phyloP scores from a whole-genome alignment of 2,329 filamentous ascomycete genomes.

The Penicillium hesseltinei region DNA sequence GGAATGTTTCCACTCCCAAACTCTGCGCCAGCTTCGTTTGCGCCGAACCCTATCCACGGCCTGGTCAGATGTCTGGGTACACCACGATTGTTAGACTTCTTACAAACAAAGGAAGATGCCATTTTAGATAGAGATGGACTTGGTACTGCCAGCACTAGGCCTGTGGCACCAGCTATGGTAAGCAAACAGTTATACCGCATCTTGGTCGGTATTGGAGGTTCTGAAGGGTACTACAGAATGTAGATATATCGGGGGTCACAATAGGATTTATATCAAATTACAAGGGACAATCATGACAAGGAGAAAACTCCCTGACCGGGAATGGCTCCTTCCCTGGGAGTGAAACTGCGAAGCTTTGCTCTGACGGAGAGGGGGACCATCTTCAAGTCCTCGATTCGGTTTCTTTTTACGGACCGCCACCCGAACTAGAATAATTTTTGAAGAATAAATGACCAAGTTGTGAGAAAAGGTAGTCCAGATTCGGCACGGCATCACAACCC shows the following conservation, averaged over 20 bases:
- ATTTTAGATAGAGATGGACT: neutral
- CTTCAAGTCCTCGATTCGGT: neutral
- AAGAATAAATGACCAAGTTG: neutral
- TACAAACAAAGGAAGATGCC: constrained; percentile 3
- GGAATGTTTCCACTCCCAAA: constrained; percentile 15
- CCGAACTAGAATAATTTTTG: neutral
- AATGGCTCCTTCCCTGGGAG: neutral
- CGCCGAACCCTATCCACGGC: constrained; percentile 25
- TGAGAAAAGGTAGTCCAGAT: neutral
- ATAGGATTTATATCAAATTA: neutral
- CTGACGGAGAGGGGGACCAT: neutral
- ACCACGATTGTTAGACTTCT: neutral
- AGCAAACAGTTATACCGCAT: constrained; percentile 3
- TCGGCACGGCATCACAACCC: neutral
- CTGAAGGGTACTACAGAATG: neutral
- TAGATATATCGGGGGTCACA: neutral
- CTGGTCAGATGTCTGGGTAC: neutral
- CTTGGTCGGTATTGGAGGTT: neutral
- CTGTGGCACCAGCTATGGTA: neutral
- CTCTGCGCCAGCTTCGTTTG: constrained; percentile 19
- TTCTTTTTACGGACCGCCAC: neutral
- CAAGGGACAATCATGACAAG: neutral
- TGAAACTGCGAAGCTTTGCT: neutral
- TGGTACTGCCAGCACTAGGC: neutral
- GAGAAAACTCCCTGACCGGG: neutral